phyloP scores from a whole-genome alignment of 768 basidiomycete genomes.

The Asterophora parasitica region DNA sequence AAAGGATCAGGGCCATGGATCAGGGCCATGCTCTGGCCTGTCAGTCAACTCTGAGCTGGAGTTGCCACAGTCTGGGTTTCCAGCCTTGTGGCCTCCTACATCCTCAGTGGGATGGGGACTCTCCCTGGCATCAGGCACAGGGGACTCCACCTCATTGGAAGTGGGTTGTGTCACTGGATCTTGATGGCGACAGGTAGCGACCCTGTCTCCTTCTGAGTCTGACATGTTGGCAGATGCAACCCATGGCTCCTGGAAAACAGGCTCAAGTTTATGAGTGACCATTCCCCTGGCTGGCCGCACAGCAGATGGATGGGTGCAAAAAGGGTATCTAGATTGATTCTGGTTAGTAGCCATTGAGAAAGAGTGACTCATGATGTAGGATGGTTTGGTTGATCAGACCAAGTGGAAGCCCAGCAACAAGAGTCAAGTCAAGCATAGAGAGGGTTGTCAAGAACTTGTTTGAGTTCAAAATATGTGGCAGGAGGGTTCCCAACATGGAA shows the following conservation, averaged over 20 bases:
- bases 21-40: neutral
- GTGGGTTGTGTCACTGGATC: neutral
- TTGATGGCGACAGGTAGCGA: neutral
- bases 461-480: no score
- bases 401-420: neutral
- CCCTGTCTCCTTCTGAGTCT: neutral
- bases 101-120: neutral
- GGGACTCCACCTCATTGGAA: neutral
- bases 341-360: neutral
- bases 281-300: neutral
- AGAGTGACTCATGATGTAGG: neutral
- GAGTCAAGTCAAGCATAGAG: neutral
- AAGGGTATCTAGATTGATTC: neutral
- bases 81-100: neutral
- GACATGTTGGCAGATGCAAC: neutral
- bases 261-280: neutral
- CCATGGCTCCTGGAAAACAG: neutral
- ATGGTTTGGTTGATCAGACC: conserved; percentile 12
- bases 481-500: no score
- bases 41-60: neutral
- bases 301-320: neutral
- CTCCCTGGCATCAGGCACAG: neutral
- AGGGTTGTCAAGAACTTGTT: no score
- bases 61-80: neutral
- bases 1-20: neutral